phyloP scores from a whole-genome alignment of 176 grass and related monocot genomes.

The Poa annua region DNA sequence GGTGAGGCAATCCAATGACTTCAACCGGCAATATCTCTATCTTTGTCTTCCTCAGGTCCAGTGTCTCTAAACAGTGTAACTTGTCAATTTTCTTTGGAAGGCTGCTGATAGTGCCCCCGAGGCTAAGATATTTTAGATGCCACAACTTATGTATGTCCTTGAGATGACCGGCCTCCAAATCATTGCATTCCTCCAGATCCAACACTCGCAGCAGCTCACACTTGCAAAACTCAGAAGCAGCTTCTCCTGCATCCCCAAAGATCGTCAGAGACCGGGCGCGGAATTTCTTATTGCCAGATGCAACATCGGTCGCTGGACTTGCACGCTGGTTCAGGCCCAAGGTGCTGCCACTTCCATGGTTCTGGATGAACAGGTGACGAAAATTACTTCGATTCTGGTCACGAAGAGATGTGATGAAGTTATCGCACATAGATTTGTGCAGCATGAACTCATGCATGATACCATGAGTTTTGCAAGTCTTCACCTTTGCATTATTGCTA shows the following conservation, averaged over 20 bases:
- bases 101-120: constrained; percentile 15
- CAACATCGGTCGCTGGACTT: not conserved
- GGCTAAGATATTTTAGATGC: constrained; percentile 18
- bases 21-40: constrained; percentile 1
- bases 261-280: constrained; percentile 22
- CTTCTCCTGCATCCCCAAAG: not conserved
- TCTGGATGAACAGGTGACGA: constrained; percentile 19
- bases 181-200: constrained; percentile 26
- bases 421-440: constrained; percentile 20
- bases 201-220: constrained; percentile 29
- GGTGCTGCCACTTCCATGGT: not conserved
- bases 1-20: constrained; percentile 16
- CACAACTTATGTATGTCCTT: constrained; percentile 25
- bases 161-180: constrained; percentile 16
- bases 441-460: constrained; percentile 43
- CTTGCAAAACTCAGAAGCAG: constrained; percentile 11
- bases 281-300: constrained; percentile 13
- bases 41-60: constrained; percentile 13
- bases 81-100: constrained; percentile 21
- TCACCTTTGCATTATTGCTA: constrained; percentile 20
- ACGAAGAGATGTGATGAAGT: constrained; percentile 26
- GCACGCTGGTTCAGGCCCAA: not conserved
- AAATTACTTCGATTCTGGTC: constrained; percentile 8
- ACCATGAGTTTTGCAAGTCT: constrained; percentile 11
- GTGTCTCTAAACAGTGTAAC: constrained; percentile 24